Evolutionary conservation across 2,329 filamentous ascomycete genomes (phyloP), one percentile per base, ranked within the genome.

Genomic region (Hypoxylon sp.): DNA sequence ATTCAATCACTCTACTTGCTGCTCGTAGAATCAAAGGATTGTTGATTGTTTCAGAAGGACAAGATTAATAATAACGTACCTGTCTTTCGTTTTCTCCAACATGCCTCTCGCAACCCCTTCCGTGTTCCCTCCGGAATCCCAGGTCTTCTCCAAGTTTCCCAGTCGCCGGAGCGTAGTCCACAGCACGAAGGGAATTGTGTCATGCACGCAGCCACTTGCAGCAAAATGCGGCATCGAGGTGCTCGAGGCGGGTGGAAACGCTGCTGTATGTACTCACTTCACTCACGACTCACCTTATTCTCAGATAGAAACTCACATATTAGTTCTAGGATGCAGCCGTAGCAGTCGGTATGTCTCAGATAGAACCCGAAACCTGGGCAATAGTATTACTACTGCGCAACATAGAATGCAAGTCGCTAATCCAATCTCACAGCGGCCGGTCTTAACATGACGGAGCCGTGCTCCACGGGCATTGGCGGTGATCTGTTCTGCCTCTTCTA

Each of bases 401-500:
- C n/a, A 7, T 40, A 20, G 16, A 26, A 13, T 7, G 35, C 15
- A n/a, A 17, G 7, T 6, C 23, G 27, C 44, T 56, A 44, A 52
- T 34, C 16, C 12, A 15, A 25, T 13, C 8, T 3, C 4, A 2
- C 50, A 90, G 93, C 94, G 32, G 94, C 94, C 21, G 91, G 86
- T 4, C 78, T 99, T 48, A 97, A 97, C 73, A 83, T 97, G 67
- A 96, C 93, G 0, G 94, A 99, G 69, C 94, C 94, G 5, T 86
- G 86, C 51, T 94, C 89, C 4, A 97, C 94, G 0, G 94, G 94
- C 29, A 97, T 99, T 53, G 94, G 94, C 49, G 94, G 94, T 57
- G 94, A 99, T 73, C 91, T 96, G 86, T 99, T 97, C 75, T 92
- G 92, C 71, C 83, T 97, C 25, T 97, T 84, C 78, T 97, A 93